These are phyloP conservation scores for Aspergillus bombycis DNA, from an alignment of 2,329 filamentous ascomycete species.

Conservation along the genomic window DNA sequence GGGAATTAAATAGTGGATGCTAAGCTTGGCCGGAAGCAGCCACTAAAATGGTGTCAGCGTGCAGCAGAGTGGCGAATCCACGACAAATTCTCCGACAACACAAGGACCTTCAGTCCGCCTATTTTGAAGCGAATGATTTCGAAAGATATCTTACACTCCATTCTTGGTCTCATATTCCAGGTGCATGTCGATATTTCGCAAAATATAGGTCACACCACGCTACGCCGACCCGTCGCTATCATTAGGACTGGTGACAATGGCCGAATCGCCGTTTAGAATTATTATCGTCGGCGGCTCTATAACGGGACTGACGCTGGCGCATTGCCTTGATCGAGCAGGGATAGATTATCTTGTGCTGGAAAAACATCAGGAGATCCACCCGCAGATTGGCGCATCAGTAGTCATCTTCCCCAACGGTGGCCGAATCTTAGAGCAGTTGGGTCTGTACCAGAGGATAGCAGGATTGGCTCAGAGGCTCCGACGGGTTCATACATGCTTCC, in stretches of 20 bases:
- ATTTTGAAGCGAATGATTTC: not conserved
- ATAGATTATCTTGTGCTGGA: constrained; percentile 54
- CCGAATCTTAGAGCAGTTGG: constrained; percentile 23
- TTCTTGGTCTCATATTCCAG: not conserved
- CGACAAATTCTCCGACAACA: not conserved
- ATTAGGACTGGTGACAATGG: not conserved
- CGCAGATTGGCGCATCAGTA: constrained; percentile 22
- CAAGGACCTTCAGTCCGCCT: not conserved
- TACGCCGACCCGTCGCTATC: not conserved
- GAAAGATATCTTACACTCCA: not conserved
- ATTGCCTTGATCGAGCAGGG: constrained; percentile 47
- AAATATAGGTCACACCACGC: not conserved
- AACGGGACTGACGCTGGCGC: constrained; percentile 52
- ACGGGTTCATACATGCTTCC: constrained; percentile 12
- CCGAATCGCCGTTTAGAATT: constrained; percentile 26
- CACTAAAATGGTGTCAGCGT: constrained; percentile 3
- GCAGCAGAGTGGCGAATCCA: constrained; percentile 1
- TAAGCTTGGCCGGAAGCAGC: not conserved
- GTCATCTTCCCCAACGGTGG: constrained; percentile 24
- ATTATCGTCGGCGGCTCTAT: constrained; percentile 56
- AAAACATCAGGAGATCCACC: constrained; percentile 16
- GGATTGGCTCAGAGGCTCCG: constrained; percentile 20
- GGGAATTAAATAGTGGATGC: not conserved
- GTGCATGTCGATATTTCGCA: not conserved
- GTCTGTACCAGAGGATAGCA: constrained; percentile 17